Evolutionary conservation across 75 land plant genomes (phyloP), one percentile per base, ranked within the genome.

Genomic region (Chamaecyparis obtusa): DNA sequence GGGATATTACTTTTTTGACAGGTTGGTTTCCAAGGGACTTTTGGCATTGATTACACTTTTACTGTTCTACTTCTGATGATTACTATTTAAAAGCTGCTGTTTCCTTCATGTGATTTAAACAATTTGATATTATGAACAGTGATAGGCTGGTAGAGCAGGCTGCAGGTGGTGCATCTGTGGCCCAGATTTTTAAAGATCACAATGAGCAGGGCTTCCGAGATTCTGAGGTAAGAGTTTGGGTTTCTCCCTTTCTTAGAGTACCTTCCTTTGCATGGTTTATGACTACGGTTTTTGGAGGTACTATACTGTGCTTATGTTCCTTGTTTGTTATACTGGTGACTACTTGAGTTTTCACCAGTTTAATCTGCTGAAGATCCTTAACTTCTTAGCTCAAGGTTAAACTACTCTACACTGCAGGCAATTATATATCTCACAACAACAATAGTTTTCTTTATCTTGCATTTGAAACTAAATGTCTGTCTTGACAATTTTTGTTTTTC

Each of bases 1-100:
- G 55, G 95, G 91, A 21, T 96, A 96, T 83, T 88, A 92, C n/a
- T 96, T 94, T 87, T 91, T 88, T 83, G 99, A 98, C 90, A 95
- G 99, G 99, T 96, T 44, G 24, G 64, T 77, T 44, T 77, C 49
- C 71, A 5, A 84, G n/a, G 11, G 46, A 21, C 19, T 80, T 48
- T 44, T 16, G 35, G 16, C 46, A 10, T 39, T 7, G 32, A 30
- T 54, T 43, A 11, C 11, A 41, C 32, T 74, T 69, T 60, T 17
- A 30, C 87, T 24, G n/a, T 19, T 60, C n/a, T n/a, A n/a, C n/a
- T n/a, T n/a, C 49, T 74, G 51, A 60, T 78, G 19, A 24, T 35
- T 17, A 9, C 21, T 30, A 86, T 74, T 84, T 85, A 21, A n/a
- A 15, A n/a, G 30, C 30, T 46, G 14, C 32, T 9, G 21, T 41